phyloP scores from a whole-genome alignment of 257 asterid genomes.

The Plectranthus barbatus region DNA sequence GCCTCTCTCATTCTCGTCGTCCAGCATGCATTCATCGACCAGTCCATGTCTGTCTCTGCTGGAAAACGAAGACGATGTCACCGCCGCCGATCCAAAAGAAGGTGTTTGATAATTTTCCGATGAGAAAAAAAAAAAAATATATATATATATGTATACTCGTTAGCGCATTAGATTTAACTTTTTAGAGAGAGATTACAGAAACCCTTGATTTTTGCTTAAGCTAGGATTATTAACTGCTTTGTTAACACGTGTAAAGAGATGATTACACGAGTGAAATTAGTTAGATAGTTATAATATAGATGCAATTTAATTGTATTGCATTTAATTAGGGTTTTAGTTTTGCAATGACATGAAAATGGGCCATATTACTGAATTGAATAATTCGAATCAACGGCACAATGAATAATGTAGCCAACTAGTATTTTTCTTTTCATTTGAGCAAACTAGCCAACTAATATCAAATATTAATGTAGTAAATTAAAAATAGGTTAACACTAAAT shows the following conservation, averaged over 20 bases:
- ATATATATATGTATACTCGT: background rate
- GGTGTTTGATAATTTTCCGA: background rate
- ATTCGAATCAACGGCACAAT: too few relatives aligned
- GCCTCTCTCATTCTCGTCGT: constrained; percentile 35
- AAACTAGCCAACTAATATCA: too few relatives aligned
- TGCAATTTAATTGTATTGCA: too few relatives aligned
- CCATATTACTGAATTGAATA: background rate
- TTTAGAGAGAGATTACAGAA: background rate
- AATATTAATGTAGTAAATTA: too few relatives aligned
- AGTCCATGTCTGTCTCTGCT: constrained; percentile 25
- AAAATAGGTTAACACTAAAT: too few relatives aligned
- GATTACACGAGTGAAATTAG: constrained; percentile 8
- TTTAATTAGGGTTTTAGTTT: background rate
- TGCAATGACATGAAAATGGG: background rate
- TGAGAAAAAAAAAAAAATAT: background rate
- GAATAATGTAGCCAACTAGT: too few relatives aligned
- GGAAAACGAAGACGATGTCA: constrained; percentile 18
- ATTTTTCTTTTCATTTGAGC: too few relatives aligned
- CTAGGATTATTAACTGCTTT: too few relatives aligned
- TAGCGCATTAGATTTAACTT: background rate
- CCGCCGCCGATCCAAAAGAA: background rate
- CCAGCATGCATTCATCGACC: constrained; percentile 18
- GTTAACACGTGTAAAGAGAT: constrained; percentile 14
- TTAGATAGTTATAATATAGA: too few relatives aligned
- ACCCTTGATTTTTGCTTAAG: background rate